These are phyloP conservation scores for Gomphus bonarii DNA, from an alignment of 1,284 basidiomycete genomes.

Conservation along the genomic window DNA sequence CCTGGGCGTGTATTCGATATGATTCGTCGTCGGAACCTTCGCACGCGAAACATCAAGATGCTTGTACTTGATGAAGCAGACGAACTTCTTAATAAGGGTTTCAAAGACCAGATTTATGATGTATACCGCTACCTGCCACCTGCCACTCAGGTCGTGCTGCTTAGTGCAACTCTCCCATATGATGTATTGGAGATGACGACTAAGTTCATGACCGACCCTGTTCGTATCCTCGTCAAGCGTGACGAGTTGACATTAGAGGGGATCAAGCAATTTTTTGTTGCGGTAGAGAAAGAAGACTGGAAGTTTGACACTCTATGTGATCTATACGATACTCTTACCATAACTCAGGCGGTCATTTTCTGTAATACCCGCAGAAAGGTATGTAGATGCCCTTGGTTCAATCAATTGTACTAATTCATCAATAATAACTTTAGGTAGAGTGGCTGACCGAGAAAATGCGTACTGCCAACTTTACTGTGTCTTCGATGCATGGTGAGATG, in stretches of 20 bases:
- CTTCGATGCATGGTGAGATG: constrained; percentile 99
- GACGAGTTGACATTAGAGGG: constrained; percentile 99
- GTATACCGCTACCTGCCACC: constrained; percentile 98
- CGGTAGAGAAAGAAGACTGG: constrained; percentile 99
- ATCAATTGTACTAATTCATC: background rate
- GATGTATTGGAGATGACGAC: constrained; percentile 99
- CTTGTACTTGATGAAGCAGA: constrained; percentile 97
- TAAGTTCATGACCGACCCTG: constrained; percentile 99
- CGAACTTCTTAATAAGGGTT: constrained; percentile 95
- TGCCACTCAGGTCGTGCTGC: constrained; percentile 93
- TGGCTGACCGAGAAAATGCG: constrained; percentile 99
- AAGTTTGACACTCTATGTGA: constrained; percentile 99
- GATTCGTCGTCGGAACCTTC: constrained; percentile 90
- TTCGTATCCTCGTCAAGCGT: constrained; percentile 98
- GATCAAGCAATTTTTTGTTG: constrained; percentile 99
- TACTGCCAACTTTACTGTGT: constrained; percentile 92
- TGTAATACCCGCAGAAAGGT: constrained; percentile 98
- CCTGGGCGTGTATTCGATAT: constrained; percentile 99
- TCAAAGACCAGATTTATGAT: constrained; percentile 99
- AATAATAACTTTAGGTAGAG: constrained; percentile 57
- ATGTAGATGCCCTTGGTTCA: constrained; percentile 13
- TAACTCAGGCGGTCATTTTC: constrained; percentile 99
- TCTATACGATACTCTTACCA: constrained; percentile 96
- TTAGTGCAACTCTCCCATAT: constrained; percentile 93
- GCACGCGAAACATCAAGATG: constrained; percentile 99